A percentile compares a stretch with the other conserved stretches of the same genome.
Conservation (phyloP, 768 basidiomycete genomes). For the Psilocybe cubensis region DNA sequence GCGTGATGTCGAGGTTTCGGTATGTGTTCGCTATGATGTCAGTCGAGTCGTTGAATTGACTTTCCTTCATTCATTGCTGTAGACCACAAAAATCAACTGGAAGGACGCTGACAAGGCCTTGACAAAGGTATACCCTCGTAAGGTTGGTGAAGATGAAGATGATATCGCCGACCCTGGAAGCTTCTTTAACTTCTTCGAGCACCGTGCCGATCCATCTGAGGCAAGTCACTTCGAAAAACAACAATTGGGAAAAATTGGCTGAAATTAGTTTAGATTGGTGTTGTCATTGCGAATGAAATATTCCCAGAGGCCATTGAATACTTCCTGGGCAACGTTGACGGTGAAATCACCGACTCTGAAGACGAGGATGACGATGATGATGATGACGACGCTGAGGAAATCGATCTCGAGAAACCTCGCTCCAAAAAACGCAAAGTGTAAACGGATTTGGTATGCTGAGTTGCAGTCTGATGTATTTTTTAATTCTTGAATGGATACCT, state of each 20-base stretch:
- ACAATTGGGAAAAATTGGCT: not conserved
- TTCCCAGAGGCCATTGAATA: constrained; percentile 84
- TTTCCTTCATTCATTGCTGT: not conserved
- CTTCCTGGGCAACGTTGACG: constrained; percentile 70
- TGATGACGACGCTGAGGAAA: constrained; percentile 82
- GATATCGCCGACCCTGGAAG: constrained; percentile 73
- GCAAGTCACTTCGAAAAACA: constrained; percentile 42
- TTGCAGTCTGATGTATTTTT: constrained; percentile 11
- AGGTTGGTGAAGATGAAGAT: constrained; percentile 61
- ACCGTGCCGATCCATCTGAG: constrained; percentile 64
- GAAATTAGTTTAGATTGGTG: constrained; percentile 60
- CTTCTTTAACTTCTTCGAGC: constrained; percentile 89
- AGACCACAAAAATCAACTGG: constrained; percentile 79
- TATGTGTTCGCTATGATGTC: constrained; percentile 34
- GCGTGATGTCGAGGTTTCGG: constrained; percentile 69
- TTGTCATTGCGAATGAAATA: constrained; percentile 73
- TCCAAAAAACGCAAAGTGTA: constrained; percentile 74
- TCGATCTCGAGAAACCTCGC: constrained; percentile 85
- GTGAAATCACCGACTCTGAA: constrained; percentile 65
- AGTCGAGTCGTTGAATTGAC: not conserved
- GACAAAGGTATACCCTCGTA: constrained; percentile 78
- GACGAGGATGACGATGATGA: constrained; percentile 70
- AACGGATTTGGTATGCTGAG: constrained; percentile 8
- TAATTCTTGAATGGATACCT: constrained; percentile 1
- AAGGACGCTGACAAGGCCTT: constrained; percentile 78